Evolutionary conservation across 176 grass and related monocot species (phyloP).

Genomic region (Pharus latifolius): DNA sequence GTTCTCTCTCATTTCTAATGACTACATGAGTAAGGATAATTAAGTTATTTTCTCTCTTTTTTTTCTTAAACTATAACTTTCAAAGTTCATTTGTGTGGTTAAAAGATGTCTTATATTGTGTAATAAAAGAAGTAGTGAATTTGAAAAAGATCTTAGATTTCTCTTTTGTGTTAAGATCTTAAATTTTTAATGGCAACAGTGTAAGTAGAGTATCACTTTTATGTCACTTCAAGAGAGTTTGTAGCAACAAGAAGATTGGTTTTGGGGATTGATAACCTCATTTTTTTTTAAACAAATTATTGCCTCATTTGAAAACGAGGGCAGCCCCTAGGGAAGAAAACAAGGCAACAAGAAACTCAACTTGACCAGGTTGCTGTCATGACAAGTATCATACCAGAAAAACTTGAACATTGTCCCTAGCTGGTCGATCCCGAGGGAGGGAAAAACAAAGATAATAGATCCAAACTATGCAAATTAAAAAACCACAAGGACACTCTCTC

Average conservation of each 20-base stretch:
- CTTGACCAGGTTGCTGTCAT: constrained; percentile 39
- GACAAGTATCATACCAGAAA: constrained; percentile 16
- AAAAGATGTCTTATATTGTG: no score
- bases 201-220: no score
- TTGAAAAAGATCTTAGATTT: no score
- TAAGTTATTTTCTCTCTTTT: no score
- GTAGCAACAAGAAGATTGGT: not conserved
- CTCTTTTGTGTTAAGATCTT: no score
- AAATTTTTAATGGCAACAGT: no score
- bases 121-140: no score
- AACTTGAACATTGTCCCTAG: constrained; percentile 19
- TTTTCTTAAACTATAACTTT: no score
- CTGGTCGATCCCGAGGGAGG: constrained; percentile 28
- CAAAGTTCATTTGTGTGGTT: no score
- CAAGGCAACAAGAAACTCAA: constrained; percentile 53
- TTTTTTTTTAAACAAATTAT: constrained; percentile 1
- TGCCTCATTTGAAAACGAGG: constrained; percentile 29
- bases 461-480: constrained; percentile 12
- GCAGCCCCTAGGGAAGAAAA: constrained; percentile 29
- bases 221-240: not conserved
- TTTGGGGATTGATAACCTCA: constrained; percentile 20
- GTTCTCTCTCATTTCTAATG: no score
- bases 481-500: not conserved
- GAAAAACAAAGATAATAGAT: constrained; percentile 34
- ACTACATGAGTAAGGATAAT: no score